Percentiles rank a stretch among this genome's conserved stretches.
Evolutionary conservation across 2,329 filamentous ascomycete genomes (phyloP).

Genomic region (Ramichloridium luteum): DNA sequence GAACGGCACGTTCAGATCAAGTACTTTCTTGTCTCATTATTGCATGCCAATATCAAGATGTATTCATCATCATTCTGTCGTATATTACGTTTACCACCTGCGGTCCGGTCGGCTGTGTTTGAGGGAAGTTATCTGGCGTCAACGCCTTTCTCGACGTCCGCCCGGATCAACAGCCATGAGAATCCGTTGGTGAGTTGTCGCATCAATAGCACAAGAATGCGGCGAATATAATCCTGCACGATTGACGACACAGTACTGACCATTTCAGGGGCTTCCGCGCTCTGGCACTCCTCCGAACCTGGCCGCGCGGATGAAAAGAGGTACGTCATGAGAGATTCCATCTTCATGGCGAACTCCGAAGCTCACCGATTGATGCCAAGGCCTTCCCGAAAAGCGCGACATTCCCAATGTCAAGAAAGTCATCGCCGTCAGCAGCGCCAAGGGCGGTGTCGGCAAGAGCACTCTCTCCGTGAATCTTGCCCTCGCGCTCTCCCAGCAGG

Average conservation of each 20-base stretch:
- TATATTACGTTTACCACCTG: background rate
- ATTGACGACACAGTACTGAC: background rate
- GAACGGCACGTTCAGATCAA: too few species aligned
- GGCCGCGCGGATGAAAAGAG: constrained; percentile 59
- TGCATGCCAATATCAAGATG: background rate
- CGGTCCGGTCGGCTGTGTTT: background rate
- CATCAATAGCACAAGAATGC: background rate
- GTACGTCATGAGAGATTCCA: constrained; percentile 9
- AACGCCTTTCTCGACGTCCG: background rate
- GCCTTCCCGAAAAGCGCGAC: constrained; percentile 65
- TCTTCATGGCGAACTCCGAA: background rate
- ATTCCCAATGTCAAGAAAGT: constrained; percentile 81
- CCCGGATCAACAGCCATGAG: constrained; percentile 48
- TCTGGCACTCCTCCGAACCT: constrained; percentile 54
- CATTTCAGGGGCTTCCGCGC: constrained; percentile 63
- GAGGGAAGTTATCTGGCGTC: too few species aligned
- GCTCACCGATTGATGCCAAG: constrained; percentile 6
- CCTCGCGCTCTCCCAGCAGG: constrained; percentile 69
- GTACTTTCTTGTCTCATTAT: background rate
- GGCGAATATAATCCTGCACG: constrained; percentile 3
- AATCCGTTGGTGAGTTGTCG: constrained; percentile 62
- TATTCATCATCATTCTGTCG: too few species aligned
- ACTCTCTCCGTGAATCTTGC: constrained; percentile 91
- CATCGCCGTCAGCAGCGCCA: constrained; percentile 94
- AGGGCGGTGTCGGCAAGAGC: constrained; percentile 96